Conservation (phyloP, 352 stramenopile species). For the Aphanomyces euteiches region DNA sequence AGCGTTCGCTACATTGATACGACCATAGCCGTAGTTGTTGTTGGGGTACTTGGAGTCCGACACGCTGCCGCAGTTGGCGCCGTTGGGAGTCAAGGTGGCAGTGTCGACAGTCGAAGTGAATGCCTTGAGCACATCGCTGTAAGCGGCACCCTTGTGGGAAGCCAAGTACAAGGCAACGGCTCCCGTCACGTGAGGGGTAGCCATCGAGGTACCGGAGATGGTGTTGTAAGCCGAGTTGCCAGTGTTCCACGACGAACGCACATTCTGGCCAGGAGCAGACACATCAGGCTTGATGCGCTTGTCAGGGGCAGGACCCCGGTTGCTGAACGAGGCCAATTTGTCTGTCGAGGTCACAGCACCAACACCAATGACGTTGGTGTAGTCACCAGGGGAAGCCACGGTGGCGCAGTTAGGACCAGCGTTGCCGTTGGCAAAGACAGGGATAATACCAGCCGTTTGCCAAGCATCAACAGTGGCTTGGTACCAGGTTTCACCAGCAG, state of each 20-base stretch:
- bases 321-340: constrained; percentile 41
- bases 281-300: constrained; percentile 27
- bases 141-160: constrained; percentile 37
- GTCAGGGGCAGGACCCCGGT: constrained; percentile 41
- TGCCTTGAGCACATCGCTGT: constrained; percentile 35
- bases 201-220: constrained; percentile 59
- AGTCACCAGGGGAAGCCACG: constrained; percentile 44
- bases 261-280: constrained; percentile 38
- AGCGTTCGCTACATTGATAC: constrained; percentile 13
- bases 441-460: constrained; percentile 47
- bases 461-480: constrained; percentile 44
- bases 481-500: constrained; percentile 41
- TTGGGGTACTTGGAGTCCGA: constrained; percentile 42
- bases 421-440: constrained; percentile 54
- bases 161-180: constrained; percentile 44
- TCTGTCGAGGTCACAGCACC: constrained; percentile 37
- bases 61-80: constrained; percentile 43
- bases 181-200: too few relatives aligned
- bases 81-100: constrained; percentile 33
- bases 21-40: constrained; percentile 34
- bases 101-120: constrained; percentile 34
- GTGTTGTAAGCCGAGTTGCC: constrained; percentile 38
- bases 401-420: constrained; percentile 38
- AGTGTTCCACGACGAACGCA: constrained; percentile 44
- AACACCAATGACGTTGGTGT: too few relatives aligned